These are phyloP conservation scores for Hymenoscyphus occultus DNA, from an alignment of 2,329 filamentous ascomycete genomes.

Conservation along the genomic window DNA sequence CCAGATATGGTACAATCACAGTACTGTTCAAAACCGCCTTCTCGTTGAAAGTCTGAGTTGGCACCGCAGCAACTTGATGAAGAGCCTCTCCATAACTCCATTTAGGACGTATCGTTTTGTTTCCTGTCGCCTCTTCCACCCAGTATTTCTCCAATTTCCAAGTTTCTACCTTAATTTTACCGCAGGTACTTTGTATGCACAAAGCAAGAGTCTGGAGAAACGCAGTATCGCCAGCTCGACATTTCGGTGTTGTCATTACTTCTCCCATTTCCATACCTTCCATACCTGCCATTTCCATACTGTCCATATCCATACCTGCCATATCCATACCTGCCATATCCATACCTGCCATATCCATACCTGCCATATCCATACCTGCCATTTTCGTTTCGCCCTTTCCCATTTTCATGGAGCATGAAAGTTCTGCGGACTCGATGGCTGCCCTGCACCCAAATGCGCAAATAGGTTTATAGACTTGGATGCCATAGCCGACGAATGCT, in stretches of 20 bases:
- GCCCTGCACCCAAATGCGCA: conserved; percentile 7
- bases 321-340: neutral
- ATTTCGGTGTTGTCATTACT: conserved; percentile 13
- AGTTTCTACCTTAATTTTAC: conserved; percentile 15
- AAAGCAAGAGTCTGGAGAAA: conserved; percentile 34
- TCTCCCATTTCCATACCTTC: neutral
- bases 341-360: neutral
- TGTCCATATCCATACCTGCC: neutral
- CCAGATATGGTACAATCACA: neutral
- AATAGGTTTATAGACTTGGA: conserved; percentile 9
- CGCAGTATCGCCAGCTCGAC: conserved; percentile 25
- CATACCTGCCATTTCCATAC: neutral
- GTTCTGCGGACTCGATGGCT: neutral
- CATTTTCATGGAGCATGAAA: neutral
- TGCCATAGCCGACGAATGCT: conserved; percentile 10
- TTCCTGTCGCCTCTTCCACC: conserved; percentile 26
- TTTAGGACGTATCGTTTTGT: conserved; percentile 24
- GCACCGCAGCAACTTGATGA: neutral
- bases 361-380: neutral
- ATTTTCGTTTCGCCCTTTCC: neutral
- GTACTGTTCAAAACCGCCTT: neutral
- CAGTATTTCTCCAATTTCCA: conserved; percentile 32
- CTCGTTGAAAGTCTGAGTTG: neutral
- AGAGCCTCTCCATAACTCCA: conserved; percentile 26
- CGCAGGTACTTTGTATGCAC: conserved; percentile 33